Base-by-base conservation (phyloP, 1,284 basidiomycete species). In the Peniophora sp. region DNA sequence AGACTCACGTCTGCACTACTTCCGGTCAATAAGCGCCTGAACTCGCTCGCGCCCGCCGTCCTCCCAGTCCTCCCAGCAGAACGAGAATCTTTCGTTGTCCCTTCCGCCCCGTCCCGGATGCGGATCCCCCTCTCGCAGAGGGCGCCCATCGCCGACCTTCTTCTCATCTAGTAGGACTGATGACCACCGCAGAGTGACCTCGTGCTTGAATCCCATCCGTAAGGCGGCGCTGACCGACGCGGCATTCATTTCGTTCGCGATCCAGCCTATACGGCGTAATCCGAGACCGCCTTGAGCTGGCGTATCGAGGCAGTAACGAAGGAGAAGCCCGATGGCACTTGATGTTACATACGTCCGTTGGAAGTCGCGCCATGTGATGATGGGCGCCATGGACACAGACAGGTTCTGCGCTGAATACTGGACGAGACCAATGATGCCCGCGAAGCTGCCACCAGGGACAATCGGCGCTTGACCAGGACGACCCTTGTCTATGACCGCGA, bases 281-380 rank as follows among this genome's bases (percentile, higher is more conserved):
- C 81, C 83, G 1, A 87, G 66, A 1, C 77, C 78, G 2, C 56
- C 58, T 15, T 52, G 51, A 9, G 66, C 57, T 0, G 76, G 76
- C 3, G 72, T 59, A 24, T 81, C 73, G 24, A 88, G 68, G n/a
- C 69, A 64, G 57, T 79, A 81, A 18, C 71, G 72, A 46, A 88
- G 62, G 20, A 88, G 62, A 12, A 87, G 62, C 1, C 80, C 79
- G 24, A 79, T 68, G 0, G 83, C 77, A 59, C 85, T 81, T 9
- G 79, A 72, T 5, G 74, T 69, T 48, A 89, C 75, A 56, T 85
- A 79, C 2, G 80, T 83, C 32, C 79, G 69, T 54, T 85, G 84
- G 62, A 82, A 87, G 1, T 62, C 61, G 2, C 80, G 81, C 5
- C 82, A 67, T 39, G 76, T 70, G 51, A 79, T 58, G 9, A 78